Base-by-base conservation (phyloP, 2,329 filamentous ascomycete genomes). In the Meredithiella fracta region DNA sequence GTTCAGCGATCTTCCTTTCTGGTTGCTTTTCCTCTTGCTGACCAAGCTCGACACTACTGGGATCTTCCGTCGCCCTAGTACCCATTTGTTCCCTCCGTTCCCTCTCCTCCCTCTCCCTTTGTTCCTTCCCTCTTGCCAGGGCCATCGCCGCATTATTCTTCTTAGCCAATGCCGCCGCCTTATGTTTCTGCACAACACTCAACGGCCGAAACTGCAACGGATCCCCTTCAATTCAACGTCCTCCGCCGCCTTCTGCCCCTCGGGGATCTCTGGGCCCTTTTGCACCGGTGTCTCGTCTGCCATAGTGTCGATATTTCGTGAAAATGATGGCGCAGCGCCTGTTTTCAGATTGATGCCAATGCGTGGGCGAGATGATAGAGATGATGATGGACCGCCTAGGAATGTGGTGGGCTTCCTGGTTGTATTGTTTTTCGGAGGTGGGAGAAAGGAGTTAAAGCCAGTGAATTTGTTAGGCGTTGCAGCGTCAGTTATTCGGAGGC, bases 181-280 rank as follows among this genome's bases (percentile, higher is more conserved):
- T 23, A 29, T 81, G 75, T 60, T 84, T 87, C 59, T 86, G 77
- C 15, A 82, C 79, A 14, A 96, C 89, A 1, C 90, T 95, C 38
- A 96, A 72, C 2, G 91, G 91, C 65, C 83, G 85, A 68, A 97
- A 96, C 79, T 88, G 86, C 67, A 90, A 79, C 11, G 88, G 80
- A 62, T 90, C 20, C 85, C 86, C 1, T 83, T 77, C 14, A 85
- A 68, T 68, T 86, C 83, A 15, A 84, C 76, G 58, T 83, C 79
- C 1, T 77, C 73, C n/a, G 75, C 76, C 25, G 75, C 68, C 63
- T 80, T 79, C 63, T 79, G 74, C 44, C 76, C 75, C 11, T 71
- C 71, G 1, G 76, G 73, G 62, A 78, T 75, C 31, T 72, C 69
- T n/a, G 75, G 74, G 49, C 64, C 61, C 70, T 59, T 4, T 63